Evolutionary conservation across 768 basidiomycete genomes (phyloP), one percentile per base, ranked within the genome.

Genomic region (Mycena metata): DNA sequence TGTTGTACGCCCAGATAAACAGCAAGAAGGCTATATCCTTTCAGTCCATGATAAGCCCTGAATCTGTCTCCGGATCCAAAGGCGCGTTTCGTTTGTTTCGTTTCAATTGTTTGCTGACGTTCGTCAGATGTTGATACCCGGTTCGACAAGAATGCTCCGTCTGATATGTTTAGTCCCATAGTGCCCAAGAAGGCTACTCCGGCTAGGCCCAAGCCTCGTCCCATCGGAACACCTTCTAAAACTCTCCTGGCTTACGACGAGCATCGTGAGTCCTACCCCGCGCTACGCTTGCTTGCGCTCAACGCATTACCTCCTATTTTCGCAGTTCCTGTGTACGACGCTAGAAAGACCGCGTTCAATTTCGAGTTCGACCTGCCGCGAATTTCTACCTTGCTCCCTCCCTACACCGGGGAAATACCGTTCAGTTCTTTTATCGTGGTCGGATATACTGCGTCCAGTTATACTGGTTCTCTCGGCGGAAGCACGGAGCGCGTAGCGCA

Each of bases 41-140:
- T 15, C 56, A 58, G 56, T 43, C 56, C 5, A 58, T 43, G 56
- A 58, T 58, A 11, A 58, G 56, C 21, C 56, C 56, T 1, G 43
- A n/a, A n/a, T n/a, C n/a, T n/a, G n/a, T n/a, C n/a, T n/a, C n/a
- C n/a, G n/a, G n/a, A n/a, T n/a, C n/a, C n/a, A n/a, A 45, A 0
- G 19, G 13, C 21, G 4, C 10, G n/a, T n/a, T n/a, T n/a, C n/a
- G n/a, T n/a, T n/a, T n/a, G n/a, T 1, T 21, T 26, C 56, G 1
- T n/a, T n/a, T n/a, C n/a, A n/a, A n/a, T n/a, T n/a, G n/a, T n/a
- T n/a, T n/a, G n/a, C n/a, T n/a, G n/a, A n/a, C n/a, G n/a, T n/a
- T n/a, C n/a, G n/a, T n/a, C n/a, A n/a, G n/a, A n/a, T n/a, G n/a
- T n/a, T n/a, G 24, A 42, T 26, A 41, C 23, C 7, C 13, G 23